Conservation (phyloP, 441 rosid genomes). For the Pelargonium citronellum region DNA sequence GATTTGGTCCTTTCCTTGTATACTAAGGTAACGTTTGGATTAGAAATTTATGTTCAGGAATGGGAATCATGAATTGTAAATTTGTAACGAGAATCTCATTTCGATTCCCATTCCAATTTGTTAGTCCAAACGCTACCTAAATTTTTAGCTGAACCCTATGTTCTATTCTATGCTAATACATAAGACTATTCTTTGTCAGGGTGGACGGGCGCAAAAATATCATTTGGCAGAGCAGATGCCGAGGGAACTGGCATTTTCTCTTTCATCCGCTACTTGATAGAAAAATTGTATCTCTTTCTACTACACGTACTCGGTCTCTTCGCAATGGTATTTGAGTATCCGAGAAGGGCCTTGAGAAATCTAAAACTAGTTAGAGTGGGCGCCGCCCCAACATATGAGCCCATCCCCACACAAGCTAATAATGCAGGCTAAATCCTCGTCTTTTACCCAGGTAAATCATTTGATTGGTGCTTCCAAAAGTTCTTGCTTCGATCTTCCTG, state of each 20-base stretch:
- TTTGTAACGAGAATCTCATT: too few relatives aligned
- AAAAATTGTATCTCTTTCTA: conserved; percentile 39
- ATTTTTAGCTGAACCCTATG: neutral
- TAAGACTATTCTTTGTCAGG: conserved; percentile 32
- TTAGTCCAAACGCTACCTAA: too few relatives aligned
- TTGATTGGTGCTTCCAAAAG: too few relatives aligned
- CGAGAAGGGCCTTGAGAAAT: conserved; percentile 38
- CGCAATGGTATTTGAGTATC: conserved; percentile 40
- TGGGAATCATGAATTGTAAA: too few relatives aligned
- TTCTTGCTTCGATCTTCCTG: too few relatives aligned
- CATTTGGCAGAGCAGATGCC: conserved; percentile 23
- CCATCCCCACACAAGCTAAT: conserved; percentile 22
- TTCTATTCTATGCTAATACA: conserved; percentile 9
- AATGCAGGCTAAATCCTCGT: neutral
- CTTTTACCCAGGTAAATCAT: neutral
- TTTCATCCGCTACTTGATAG: conserved; percentile 22
- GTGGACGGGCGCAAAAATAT: conserved; percentile 27
- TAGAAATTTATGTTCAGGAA: too few relatives aligned
- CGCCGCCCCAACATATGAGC: conserved; percentile 26
- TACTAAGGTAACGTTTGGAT: too few relatives aligned
- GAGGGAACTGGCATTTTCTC: conserved; percentile 29
- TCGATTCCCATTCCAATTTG: too few relatives aligned
- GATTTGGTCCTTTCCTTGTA: too few relatives aligned
- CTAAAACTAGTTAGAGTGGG: conserved; percentile 55
- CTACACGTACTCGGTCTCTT: conserved; percentile 54